phyloP scores from a whole-genome alignment of 1,284 basidiomycete genomes.

The Sanguinoderma infundibulare region DNA sequence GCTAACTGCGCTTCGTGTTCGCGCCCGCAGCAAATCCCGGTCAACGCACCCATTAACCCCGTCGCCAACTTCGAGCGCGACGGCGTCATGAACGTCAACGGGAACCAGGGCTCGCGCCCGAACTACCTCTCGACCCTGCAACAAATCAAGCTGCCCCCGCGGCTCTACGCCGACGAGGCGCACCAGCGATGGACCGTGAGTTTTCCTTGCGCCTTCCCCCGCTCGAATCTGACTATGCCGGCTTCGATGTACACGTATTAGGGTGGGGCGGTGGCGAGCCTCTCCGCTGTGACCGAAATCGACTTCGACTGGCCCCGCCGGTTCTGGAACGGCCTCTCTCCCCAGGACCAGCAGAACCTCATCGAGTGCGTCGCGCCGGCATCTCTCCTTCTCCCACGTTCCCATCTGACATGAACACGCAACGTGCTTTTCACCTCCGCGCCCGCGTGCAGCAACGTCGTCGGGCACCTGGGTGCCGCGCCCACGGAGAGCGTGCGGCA shows the following conservation, averaged over 20 bases:
- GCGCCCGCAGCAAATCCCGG: constrained; percentile 35
- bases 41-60: constrained; percentile 32
- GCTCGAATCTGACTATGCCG: not conserved
- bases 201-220: not conserved
- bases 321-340: constrained; percentile 45
- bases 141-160: constrained; percentile 37
- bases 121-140: constrained; percentile 36
- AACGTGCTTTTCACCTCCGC: no score
- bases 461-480: constrained; percentile 41
- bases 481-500: constrained; percentile 36
- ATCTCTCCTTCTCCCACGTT: not conserved
- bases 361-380: constrained; percentile 32
- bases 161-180: constrained; percentile 40
- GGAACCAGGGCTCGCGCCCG: constrained; percentile 35
- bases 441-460: constrained; percentile 45
- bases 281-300: constrained; percentile 39
- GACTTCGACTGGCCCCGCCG: constrained; percentile 50
- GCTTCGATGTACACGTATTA: no score
- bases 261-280: constrained; percentile 38
- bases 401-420: not conserved
- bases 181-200: constrained; percentile 40
- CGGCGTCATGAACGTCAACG: constrained; percentile 33
- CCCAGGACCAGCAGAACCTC: constrained; percentile 40
- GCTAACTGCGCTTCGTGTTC: not conserved
- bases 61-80: constrained; percentile 48